Conservation (phyloP, 805 yeast genomes). For the Yarrowia phangngaensis region DNA sequence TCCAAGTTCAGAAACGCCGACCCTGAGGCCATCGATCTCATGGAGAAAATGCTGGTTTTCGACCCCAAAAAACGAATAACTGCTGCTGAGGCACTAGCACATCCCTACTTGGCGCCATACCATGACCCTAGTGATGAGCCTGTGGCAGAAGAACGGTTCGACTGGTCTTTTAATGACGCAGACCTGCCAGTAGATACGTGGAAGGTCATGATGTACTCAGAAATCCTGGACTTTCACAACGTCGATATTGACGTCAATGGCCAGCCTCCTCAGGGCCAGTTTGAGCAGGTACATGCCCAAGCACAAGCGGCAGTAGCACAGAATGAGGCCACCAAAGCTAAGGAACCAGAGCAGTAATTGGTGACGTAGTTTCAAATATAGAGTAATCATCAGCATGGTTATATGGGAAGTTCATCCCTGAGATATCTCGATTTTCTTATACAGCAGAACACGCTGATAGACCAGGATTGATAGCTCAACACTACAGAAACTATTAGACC, state of each 20-base stretch:
- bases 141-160: constrained; percentile 83
- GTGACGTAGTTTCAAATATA: too few relatives aligned
- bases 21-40: constrained; percentile 72
- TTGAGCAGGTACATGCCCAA: constrained; percentile 25
- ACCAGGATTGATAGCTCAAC: too few relatives aligned
- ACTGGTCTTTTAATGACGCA: constrained; percentile 98
- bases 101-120: constrained; percentile 89
- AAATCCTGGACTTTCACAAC: constrained; percentile 92
- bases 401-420: too few relatives aligned
- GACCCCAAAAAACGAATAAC: constrained; percentile 93
- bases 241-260: constrained; percentile 45
- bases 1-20: constrained; percentile 70
- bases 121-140: constrained; percentile 99
- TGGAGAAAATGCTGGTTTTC: constrained; percentile 86
- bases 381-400: too few relatives aligned
- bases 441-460: too few relatives aligned
- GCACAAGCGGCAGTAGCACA: constrained; percentile 22
- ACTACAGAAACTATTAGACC: too few relatives aligned
- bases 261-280: constrained; percentile 25
- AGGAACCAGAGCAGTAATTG: constrained; percentile 22
- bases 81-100: constrained; percentile 84
- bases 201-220: constrained; percentile 99
- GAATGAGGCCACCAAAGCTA: constrained; percentile 23
- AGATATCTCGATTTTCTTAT: too few relatives aligned
- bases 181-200: constrained; percentile 96